Conservation (phyloP, 1,139 yeast species). For the Pichia sp. region DNA sequence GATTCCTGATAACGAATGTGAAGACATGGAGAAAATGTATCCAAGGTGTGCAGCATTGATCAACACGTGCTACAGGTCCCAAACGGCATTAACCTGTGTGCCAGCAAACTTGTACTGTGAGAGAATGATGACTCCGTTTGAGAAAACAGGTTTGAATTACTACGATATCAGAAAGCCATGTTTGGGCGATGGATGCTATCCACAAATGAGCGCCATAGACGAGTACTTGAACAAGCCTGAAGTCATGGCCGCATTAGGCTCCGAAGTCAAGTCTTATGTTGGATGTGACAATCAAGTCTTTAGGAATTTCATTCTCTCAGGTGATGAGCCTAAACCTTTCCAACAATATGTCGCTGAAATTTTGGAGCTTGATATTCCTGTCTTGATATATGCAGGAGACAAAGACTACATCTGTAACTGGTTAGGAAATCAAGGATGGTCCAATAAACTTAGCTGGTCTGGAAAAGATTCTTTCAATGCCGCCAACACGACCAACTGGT, state of each 20-base stretch:
- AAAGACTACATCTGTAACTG: constrained; percentile 88
- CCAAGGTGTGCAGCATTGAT: constrained; percentile 54
- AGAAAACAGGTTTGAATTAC: constrained; percentile 57
- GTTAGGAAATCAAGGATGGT: constrained; percentile 83
- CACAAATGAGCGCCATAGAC: constrained; percentile 50
- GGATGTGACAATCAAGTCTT: constrained; percentile 57
- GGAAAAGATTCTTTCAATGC: constrained; percentile 31
- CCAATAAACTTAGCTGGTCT: constrained; percentile 62
- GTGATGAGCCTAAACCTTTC: constrained; percentile 65
- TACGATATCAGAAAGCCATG: constrained; percentile 66
- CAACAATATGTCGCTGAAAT: constrained; percentile 56
- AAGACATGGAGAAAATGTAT: constrained; percentile 44
- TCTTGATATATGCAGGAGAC: constrained; percentile 83
- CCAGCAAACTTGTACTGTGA: constrained; percentile 48
- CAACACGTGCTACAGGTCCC: constrained; percentile 49
- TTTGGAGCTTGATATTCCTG: constrained; percentile 60
- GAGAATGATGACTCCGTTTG: constrained; percentile 48
- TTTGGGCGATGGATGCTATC: constrained; percentile 50
- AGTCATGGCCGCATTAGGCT: constrained; percentile 61
- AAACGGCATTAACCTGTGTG: constrained; percentile 46
- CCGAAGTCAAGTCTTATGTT: constrained; percentile 49
- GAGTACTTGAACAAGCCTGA: constrained; percentile 54
- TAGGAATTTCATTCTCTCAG: constrained; percentile 49
- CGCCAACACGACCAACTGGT: constrained; percentile 29
- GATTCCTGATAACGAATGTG: constrained; percentile 57